These are phyloP conservation scores for Alternaria atra DNA, from an alignment of 2,329 filamentous ascomycete genomes.

Conservation along the genomic window DNA sequence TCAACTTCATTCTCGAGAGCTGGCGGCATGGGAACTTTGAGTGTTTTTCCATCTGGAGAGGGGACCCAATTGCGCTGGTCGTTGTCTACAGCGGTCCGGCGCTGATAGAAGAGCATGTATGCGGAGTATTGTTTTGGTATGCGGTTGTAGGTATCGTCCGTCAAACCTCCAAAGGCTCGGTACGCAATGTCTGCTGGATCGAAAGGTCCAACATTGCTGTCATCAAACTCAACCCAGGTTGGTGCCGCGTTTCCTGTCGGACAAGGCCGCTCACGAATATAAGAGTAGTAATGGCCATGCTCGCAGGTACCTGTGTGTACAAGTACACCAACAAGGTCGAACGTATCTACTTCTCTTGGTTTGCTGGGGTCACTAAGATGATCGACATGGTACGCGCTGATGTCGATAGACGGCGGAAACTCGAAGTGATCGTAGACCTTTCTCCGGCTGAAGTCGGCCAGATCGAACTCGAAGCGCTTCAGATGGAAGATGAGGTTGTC, in stretches of 20 bases:
- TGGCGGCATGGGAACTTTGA: constrained; percentile 57
- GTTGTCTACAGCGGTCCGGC: constrained; percentile 69
- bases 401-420: constrained; percentile 84
- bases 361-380: constrained; percentile 72
- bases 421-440: constrained; percentile 97
- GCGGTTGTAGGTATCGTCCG: constrained; percentile 41
- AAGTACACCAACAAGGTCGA: constrained; percentile 93
- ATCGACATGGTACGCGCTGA: constrained; percentile 90
- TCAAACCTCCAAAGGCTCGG: constrained; percentile 71
- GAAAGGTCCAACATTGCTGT: constrained; percentile 81
- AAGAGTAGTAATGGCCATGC: constrained; percentile 97
- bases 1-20: constrained; percentile 66
- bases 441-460: constrained; percentile 77
- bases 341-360: constrained; percentile 73
- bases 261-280: constrained; percentile 80
- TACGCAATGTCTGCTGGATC: constrained; percentile 76
- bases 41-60: constrained; percentile 54
- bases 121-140: constrained; percentile 67
- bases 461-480: constrained; percentile 85
- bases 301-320: constrained; percentile 93
- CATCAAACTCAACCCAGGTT: constrained; percentile 92
- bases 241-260: constrained; percentile 54
- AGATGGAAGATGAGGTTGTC: constrained; percentile 96
- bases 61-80: constrained; percentile 49
- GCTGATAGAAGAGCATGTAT: constrained; percentile 98